phyloP scores from a whole-genome alignment of 2,329 filamentous ascomycete species.

The Colletotrichum musicola region DNA sequence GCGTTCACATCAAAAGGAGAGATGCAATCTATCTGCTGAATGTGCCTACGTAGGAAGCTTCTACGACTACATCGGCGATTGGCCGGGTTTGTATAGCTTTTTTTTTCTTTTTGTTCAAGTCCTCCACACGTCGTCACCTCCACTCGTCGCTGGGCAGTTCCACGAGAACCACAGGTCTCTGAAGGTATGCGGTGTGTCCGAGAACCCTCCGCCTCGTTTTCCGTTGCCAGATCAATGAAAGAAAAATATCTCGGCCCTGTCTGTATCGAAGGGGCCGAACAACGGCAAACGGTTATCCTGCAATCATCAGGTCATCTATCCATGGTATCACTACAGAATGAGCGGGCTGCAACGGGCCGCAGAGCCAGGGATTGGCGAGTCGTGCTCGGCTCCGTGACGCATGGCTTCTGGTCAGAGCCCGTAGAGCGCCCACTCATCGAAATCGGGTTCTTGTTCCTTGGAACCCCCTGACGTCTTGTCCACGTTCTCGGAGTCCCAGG shows the following conservation, averaged over 20 bases:
- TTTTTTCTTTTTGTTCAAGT: slow-evolving; percentile 19
- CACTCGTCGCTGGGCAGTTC: slow-evolving; percentile 21
- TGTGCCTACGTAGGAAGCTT: slow-evolving; percentile 35
- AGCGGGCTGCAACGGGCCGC: slow-evolving; percentile 35
- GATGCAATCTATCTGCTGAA: slow-evolving; percentile 34
- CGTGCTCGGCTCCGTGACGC: slow-evolving; percentile 37
- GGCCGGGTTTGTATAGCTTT: slow-evolving; percentile 34
- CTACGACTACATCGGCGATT: slow-evolving; percentile 31
- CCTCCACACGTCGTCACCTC: slow-evolving; percentile 13
- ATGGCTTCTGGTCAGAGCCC: slow-evolving; percentile 60
- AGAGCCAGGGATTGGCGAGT: slow-evolving; percentile 38
- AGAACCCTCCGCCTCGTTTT: slow-evolving; percentile 29
- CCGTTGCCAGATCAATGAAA: slow-evolving; percentile 36
- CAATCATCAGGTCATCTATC: slow-evolving; percentile 40
- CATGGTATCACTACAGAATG: slow-evolving; percentile 40
- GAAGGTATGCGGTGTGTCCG: neutral
- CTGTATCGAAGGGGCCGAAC: slow-evolving; percentile 29
- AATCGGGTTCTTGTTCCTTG: slow-evolving; percentile 48
- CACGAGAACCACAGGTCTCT: neutral
- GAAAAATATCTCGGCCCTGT: slow-evolving; percentile 32
- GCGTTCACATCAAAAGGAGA: neutral
- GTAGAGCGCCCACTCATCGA: slow-evolving; percentile 77
- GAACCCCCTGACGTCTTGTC: slow-evolving; percentile 42
- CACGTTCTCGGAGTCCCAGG: slow-evolving; percentile 46
- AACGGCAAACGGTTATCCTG: slow-evolving; percentile 37